Conservation (phyloP, 495 filamentous ascomycete genomes). For the Symbiotaphrina buchneri region DNA sequence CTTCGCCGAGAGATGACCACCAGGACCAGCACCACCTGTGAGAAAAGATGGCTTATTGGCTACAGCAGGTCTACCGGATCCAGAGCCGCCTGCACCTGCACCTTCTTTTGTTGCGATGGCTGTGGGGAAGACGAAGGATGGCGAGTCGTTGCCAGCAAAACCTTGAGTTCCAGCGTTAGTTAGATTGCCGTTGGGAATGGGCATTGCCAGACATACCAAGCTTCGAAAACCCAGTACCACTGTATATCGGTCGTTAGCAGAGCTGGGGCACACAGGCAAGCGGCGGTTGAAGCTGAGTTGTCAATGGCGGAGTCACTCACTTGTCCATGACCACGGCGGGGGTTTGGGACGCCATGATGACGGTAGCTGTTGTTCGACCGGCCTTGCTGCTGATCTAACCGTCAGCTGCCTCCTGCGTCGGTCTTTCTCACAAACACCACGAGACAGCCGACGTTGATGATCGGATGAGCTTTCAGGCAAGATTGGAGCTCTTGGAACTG, state of each 20-base stretch:
- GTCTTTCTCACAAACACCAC: too few species aligned
- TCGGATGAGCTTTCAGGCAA: too few species aligned
- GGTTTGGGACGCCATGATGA: slow-evolving; percentile 77
- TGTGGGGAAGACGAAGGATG: slow-evolving; percentile 96
- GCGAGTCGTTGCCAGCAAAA: slow-evolving; percentile 97
- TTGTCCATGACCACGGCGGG: slow-evolving; percentile 99
- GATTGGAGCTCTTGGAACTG: too few species aligned
- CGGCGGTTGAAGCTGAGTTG: slow-evolving; percentile 7
- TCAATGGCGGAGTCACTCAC: slow-evolving; percentile 31
- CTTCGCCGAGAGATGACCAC: slow-evolving; percentile 69
- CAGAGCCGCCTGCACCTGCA: slow-evolving; percentile 45
- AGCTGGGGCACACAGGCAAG: slow-evolving; percentile 2
- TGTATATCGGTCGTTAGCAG: slow-evolving; percentile 15
- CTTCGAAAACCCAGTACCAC: slow-evolving; percentile 97
- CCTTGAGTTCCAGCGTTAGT: slow-evolving; percentile 24
- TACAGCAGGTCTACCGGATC: slow-evolving; percentile 70
- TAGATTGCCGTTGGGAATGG: background rate
- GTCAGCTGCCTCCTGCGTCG: too few species aligned
- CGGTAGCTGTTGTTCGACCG: background rate
- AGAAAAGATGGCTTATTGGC: slow-evolving; percentile 89
- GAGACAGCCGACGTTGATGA: too few species aligned
- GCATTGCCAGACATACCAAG: slow-evolving; percentile 40
- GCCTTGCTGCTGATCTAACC: too few species aligned
- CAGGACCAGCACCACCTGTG: slow-evolving; percentile 65
- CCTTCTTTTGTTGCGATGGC: slow-evolving; percentile 86